Conservation (phyloP, 2,329 filamentous ascomycete genomes). For the Cadophora malorum region DNA sequence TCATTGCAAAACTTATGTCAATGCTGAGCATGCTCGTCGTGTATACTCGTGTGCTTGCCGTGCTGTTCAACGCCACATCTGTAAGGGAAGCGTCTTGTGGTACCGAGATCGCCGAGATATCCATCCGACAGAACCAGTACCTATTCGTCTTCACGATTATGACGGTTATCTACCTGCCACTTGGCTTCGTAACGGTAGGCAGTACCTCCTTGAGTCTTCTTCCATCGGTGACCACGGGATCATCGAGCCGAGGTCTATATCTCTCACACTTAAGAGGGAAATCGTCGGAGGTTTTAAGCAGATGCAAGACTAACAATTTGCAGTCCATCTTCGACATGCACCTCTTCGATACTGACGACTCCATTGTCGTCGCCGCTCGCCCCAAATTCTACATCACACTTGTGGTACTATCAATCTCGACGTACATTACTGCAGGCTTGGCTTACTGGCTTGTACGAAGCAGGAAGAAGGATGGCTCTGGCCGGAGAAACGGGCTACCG, state of each 20-base stretch:
- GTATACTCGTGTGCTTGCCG: too few species aligned
- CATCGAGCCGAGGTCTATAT: too few species aligned
- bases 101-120: neutral
- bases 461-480: constrained; percentile 1
- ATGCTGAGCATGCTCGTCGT: too few species aligned
- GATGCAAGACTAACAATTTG: neutral
- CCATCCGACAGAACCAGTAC: constrained; percentile 5
- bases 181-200: neutral
- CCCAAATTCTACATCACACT: constrained; percentile 7
- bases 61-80: constrained; percentile 15
- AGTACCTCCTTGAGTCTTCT: neutral
- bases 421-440: neutral
- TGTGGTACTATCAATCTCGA: neutral
- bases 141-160: neutral
- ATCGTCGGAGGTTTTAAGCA: neutral
- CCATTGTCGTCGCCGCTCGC: neutral
- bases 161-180: constrained; percentile 5
- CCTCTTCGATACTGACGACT: neutral
- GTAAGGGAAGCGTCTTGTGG: neutral
- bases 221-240: neutral
- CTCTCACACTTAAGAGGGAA: too few species aligned
- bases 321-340: constrained; percentile 4
- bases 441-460: neutral
- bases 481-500: too few species aligned
- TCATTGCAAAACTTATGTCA: too few species aligned